Base-by-base conservation (phyloP, 2,329 filamentous ascomycete species). In the Monosporascus sp. region DNA sequence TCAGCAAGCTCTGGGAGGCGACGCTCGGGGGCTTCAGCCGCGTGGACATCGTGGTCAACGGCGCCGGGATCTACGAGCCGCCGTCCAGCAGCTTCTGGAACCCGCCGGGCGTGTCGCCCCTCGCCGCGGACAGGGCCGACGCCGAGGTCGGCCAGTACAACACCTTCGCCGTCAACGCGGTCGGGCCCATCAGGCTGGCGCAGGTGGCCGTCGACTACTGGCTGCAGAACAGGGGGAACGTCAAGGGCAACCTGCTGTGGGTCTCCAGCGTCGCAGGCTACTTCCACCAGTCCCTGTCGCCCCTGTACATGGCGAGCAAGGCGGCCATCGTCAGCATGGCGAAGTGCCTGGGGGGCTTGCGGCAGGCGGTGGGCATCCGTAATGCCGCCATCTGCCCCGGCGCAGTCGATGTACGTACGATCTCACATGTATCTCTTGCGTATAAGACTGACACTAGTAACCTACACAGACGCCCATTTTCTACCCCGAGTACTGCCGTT, bases 261-360 rank as follows among this genome's bases (percentile, higher is more conserved):
- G 41, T 71, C 1, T 57, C 61, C 0, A 67, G 62, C n/a, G 24
- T 70, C 36, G 62, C 59, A 0, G 67, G 53, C 1, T 69, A 71
- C 9, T n/a, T 69, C 7, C 64, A 65, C 40, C 56, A 58, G 1
- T 31, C 70, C 7, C 56, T 61, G 9, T 64, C 68, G 0, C 69
- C 68, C 0, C 46, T 70, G 36, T 69, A 70, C 56, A 63, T 61
- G 31, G 54, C 66, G 0, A 66, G 60, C 55, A 70, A 70, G 51
- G 60, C 59, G 0, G 65, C 61, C 3, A 49, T 66, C n/a, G 51
- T 61, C 44, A 60, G 56, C 44, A 34, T 34, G 31, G 11, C 31
- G 31, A 34, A 34, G 31, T 14, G 31, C 11, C 31, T 34, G 31
- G 31, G 11, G 31, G 5, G 31, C 11, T 34, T 34, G 31, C 31